These are phyloP conservation scores for Calonectria multiphialidica DNA, from an alignment of 2,329 filamentous ascomycete species.

Conservation along the genomic window DNA sequence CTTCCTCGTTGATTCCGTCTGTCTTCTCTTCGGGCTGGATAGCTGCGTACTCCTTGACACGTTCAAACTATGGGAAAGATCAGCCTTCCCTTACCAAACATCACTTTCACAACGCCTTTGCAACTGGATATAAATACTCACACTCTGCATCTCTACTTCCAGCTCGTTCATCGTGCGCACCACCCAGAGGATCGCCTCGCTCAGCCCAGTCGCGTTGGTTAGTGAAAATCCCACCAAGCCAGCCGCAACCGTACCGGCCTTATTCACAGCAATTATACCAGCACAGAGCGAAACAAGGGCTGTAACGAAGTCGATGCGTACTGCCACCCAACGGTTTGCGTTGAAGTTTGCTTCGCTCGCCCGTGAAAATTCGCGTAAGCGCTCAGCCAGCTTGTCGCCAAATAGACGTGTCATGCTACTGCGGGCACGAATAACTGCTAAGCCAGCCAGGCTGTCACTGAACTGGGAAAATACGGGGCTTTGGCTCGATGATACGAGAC, in stretches of 20 bases:
- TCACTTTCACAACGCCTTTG: not conserved
- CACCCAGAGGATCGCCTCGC: slow-evolving; percentile 61
- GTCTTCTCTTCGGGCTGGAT: slow-evolving; percentile 55
- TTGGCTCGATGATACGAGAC: slow-evolving; percentile 58
- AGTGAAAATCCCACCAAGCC: slow-evolving; percentile 68
- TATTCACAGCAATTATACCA: slow-evolving; percentile 63
- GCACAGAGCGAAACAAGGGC: slow-evolving; percentile 63
- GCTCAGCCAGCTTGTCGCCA: slow-evolving; percentile 60
- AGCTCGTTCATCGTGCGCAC: slow-evolving; percentile 67
- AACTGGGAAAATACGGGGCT: slow-evolving; percentile 70
- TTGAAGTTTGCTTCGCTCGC: slow-evolving; percentile 64
- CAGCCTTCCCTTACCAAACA: slow-evolving; percentile 21
- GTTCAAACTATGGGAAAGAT: slow-evolving; percentile 53
- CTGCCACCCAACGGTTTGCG: slow-evolving; percentile 68
- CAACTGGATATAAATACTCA: slow-evolving; percentile 43
- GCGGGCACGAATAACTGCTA: slow-evolving; percentile 64
- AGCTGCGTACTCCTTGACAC: slow-evolving; percentile 61
- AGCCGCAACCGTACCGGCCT: slow-evolving; percentile 59
- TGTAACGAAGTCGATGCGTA: slow-evolving; percentile 66
- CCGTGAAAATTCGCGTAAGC: slow-evolving; percentile 59
- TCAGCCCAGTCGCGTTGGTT: slow-evolving; percentile 67
- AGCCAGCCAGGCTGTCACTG: slow-evolving; percentile 62
- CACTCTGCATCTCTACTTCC: slow-evolving; percentile 68
- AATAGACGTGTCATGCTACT: slow-evolving; percentile 61
- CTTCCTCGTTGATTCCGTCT: slow-evolving; percentile 53